phyloP scores from a whole-genome alignment of 2,329 filamentous ascomycete genomes.

The Ciborinia camelliae region DNA sequence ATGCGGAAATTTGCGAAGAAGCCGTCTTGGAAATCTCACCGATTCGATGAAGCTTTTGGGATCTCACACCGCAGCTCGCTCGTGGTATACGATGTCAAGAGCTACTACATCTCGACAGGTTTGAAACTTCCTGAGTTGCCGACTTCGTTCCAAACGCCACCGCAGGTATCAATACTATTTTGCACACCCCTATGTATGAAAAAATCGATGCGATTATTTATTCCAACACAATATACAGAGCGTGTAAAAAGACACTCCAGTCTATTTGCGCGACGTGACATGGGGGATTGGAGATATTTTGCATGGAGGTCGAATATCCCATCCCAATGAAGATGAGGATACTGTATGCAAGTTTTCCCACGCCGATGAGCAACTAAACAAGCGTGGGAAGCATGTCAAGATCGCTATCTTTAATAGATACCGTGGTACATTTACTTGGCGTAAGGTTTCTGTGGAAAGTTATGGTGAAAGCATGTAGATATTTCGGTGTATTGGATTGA shows the following conservation, averaged over 20 bases:
- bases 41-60: too few relatives aligned
- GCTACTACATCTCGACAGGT: too few relatives aligned
- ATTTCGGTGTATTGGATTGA: slow-evolving; percentile 65
- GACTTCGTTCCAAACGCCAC: slow-evolving; percentile 82
- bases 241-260: slow-evolving; percentile 68
- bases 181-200: slow-evolving; percentile 69
- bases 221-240: slow-evolving; percentile 76
- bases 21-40: too few relatives aligned
- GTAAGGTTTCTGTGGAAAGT: slow-evolving; percentile 73
- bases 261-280: slow-evolving; percentile 47
- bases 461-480: slow-evolving; percentile 60
- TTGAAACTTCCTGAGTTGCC: too few relatives aligned
- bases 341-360: neutral
- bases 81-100: too few relatives aligned
- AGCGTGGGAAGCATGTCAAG: neutral
- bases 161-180: slow-evolving; percentile 69
- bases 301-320: slow-evolving; percentile 63
- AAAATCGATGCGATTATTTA: slow-evolving; percentile 65
- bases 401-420: slow-evolving; percentile 46
- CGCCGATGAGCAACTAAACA: neutral
- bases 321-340: slow-evolving; percentile 61
- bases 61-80: too few relatives aligned
- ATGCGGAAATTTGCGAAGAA: too few relatives aligned
- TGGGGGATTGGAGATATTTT: slow-evolving; percentile 11
- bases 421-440: slow-evolving; percentile 73